phyloP scores from a whole-genome alignment of 352 stramenopile genomes.

The Thraustochytrium striatum region DNA sequence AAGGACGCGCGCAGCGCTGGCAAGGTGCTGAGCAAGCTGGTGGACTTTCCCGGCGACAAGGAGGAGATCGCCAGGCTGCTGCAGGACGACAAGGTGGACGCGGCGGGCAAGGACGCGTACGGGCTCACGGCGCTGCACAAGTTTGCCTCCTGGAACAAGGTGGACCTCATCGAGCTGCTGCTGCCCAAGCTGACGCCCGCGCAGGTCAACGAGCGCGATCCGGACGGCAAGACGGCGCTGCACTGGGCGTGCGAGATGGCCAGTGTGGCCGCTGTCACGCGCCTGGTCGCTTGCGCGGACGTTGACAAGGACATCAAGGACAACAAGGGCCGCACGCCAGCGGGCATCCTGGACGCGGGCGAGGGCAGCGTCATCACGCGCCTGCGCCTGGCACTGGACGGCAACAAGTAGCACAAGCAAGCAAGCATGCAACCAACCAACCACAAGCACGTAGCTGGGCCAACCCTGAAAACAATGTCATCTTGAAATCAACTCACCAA shows the following conservation, averaged over 20 bases:
- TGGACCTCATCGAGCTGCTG: slow-evolving; percentile 55
- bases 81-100: slow-evolving; percentile 51
- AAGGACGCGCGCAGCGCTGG: slow-evolving; percentile 35
- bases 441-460: too few relatives aligned
- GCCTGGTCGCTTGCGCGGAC: slow-evolving; percentile 50
- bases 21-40: slow-evolving; percentile 55
- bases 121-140: slow-evolving; percentile 59
- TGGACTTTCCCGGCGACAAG: slow-evolving; percentile 57
- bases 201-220: slow-evolving; percentile 51
- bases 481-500: too few relatives aligned
- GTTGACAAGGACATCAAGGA: slow-evolving; percentile 41
- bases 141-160: slow-evolving; percentile 59
- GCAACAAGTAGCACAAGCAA: too few relatives aligned
- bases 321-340: slow-evolving; percentile 54
- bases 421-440: too few relatives aligned
- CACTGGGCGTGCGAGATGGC: slow-evolving; percentile 59
- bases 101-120: slow-evolving; percentile 54
- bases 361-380: slow-evolving; percentile 46
- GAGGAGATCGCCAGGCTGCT: slow-evolving; percentile 53
- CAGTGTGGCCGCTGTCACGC: slow-evolving; percentile 53
- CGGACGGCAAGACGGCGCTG: slow-evolving; percentile 56
- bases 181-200: slow-evolving; percentile 48
- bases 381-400: slow-evolving; percentile 29
- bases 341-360: slow-evolving; percentile 37
- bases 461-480: too few relatives aligned